Conservation (phyloP, 2,329 filamentous ascomycete species). For the Elsinoe perseae region DNA sequence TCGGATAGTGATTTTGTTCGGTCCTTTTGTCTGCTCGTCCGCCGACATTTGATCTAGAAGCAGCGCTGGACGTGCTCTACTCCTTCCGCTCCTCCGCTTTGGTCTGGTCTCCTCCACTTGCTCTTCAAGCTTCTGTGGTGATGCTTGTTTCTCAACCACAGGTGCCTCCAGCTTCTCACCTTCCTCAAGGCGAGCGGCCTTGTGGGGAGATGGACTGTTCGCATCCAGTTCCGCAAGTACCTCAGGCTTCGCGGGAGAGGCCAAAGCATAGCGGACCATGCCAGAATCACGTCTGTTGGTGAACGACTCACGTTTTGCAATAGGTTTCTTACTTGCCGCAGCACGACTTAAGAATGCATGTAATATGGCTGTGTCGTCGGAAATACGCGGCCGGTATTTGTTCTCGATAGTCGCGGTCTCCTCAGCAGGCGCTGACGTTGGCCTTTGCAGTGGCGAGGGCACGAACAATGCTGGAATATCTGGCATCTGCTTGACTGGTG, state of each 20-base stretch:
- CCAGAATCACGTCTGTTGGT: slow-evolving; percentile 43
- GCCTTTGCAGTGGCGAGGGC: slow-evolving; percentile 13
- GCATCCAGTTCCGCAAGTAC: slow-evolving; percentile 41
- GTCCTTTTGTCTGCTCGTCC: slow-evolving; percentile 19
- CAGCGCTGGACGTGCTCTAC: slow-evolving; percentile 10
- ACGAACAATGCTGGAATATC: slow-evolving; percentile 3
- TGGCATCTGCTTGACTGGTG: neutral
- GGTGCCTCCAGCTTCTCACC: neutral
- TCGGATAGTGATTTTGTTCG: slow-evolving; percentile 39
- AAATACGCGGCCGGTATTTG: slow-evolving; percentile 29
- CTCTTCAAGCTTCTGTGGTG: slow-evolving; percentile 18
- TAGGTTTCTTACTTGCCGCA: slow-evolving; percentile 37
- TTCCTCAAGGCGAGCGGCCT: slow-evolving; percentile 15
- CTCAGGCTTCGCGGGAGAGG: slow-evolving; percentile 35
- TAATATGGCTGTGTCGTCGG: slow-evolving; percentile 42
- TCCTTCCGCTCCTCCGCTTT: slow-evolving; percentile 12
- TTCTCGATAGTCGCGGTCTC: slow-evolving; percentile 23
- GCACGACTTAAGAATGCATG: slow-evolving; percentile 44
- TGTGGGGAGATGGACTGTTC: slow-evolving; percentile 38
- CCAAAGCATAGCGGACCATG: slow-evolving; percentile 39
- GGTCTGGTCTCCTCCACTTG: neutral
- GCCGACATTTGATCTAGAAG: slow-evolving; percentile 13
- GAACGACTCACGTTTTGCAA: slow-evolving; percentile 36
- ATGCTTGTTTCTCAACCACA: neutral
- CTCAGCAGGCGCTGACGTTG: slow-evolving; percentile 30